Conservation (phyloP, 164 flowering plant genomes). For the Piper longum region DNA sequence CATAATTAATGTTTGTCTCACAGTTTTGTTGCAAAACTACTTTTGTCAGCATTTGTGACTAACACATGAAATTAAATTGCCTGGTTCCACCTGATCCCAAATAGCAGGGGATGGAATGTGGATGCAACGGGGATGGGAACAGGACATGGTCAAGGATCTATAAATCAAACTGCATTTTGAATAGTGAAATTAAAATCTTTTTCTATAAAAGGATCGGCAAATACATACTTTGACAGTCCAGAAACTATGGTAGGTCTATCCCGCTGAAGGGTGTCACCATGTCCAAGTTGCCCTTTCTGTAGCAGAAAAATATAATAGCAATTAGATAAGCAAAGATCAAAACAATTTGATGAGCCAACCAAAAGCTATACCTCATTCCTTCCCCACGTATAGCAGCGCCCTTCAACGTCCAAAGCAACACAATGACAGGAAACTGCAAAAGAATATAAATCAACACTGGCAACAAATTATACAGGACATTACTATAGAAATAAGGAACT, state of each 20-base stretch:
- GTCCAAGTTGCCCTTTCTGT: constrained; percentile 97
- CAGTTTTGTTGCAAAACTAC: no score
- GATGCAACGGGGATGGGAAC: no score
- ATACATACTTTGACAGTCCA: constrained; percentile 57
- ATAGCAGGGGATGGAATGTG: no score
- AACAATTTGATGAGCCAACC: neutral
- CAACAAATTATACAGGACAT: neutral
- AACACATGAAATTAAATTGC: no score
- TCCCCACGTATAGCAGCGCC: constrained; percentile 98
- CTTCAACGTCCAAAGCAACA: constrained; percentile 92
- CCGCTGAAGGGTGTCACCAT: constrained; percentile 73
- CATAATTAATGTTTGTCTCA: no score
- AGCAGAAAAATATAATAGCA: constrained; percentile 6
- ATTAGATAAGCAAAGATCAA: neutral
- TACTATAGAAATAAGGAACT: neutral
- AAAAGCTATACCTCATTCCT: constrained; percentile 51
- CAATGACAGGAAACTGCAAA: constrained; percentile 82
- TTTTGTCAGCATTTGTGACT: no score
- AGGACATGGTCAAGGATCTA: no score
- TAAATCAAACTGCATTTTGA: no score
- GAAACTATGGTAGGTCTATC: constrained; percentile 91
- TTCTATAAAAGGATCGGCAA: neutral
- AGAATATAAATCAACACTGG: neutral
- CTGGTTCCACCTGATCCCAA: no score
- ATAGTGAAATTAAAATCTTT: no score